phyloP scores from a whole-genome alignment of 2,329 filamentous ascomycete species.

The Fonsecaea erecta region DNA sequence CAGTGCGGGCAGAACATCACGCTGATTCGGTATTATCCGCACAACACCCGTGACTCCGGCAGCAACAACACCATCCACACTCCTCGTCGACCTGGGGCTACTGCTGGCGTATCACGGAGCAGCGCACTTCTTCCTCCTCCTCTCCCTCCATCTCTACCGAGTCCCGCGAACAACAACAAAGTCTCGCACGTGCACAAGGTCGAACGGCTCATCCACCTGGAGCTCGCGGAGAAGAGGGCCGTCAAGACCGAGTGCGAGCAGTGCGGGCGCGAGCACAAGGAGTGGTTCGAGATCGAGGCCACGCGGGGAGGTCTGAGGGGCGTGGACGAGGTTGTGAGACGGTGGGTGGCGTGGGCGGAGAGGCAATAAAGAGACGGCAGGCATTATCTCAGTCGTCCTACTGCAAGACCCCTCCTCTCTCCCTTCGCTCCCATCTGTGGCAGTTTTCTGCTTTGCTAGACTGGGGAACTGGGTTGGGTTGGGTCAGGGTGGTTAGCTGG shows the following conservation, averaged over 20 bases:
- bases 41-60: constrained; percentile 54
- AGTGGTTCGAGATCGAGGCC: constrained; percentile 93
- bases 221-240: constrained; percentile 67
- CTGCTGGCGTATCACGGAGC: constrained; percentile 16
- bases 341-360: constrained; percentile 88
- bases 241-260: constrained; percentile 66
- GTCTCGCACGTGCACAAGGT: constrained; percentile 86
- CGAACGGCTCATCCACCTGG: constrained; percentile 87
- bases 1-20: constrained; percentile 91
- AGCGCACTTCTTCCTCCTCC: too few relatives aligned
- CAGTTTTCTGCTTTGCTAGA: too few relatives aligned
- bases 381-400: too few relatives aligned
- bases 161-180: constrained; percentile 56
- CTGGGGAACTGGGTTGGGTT: too few relatives aligned
- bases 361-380: constrained; percentile 19
- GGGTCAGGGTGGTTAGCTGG: too few relatives aligned
- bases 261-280: constrained; percentile 83
- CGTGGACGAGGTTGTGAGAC: constrained; percentile 73
- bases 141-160: constrained; percentile 38
- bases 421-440: too few relatives aligned
- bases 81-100: background rate
- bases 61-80: constrained; percentile 18
- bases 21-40: constrained; percentile 89
- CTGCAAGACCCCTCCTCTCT: too few relatives aligned
- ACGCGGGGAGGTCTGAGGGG: constrained; percentile 69